A percentile compares a stretch with the other conserved stretches of the same genome.
These are phyloP conservation scores for Camillea tinctor DNA, from an alignment of 2,329 filamentous ascomycete genomes.

Conservation along the genomic window DNA sequence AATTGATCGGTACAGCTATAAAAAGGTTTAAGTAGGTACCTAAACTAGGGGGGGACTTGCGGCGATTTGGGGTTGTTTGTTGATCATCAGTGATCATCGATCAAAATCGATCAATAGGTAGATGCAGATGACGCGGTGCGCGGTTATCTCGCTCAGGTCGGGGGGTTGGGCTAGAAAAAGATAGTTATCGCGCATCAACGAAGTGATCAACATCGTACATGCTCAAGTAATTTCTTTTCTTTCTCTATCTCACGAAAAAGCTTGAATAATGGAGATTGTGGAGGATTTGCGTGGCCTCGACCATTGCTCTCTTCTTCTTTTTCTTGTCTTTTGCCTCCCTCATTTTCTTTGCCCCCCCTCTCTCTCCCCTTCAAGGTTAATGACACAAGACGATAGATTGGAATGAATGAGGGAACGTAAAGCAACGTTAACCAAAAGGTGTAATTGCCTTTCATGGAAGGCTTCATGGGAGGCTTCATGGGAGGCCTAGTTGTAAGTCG, in stretches of 20 bases:
- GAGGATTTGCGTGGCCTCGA: conserved; percentile 24
- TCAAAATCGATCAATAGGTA: background rate
- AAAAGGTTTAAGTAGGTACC: background rate
- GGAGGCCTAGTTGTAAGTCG: too few species aligned
- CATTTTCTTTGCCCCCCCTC: too few species aligned
- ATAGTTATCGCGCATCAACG: background rate
- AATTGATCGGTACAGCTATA: background rate
- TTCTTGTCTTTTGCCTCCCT: background rate
- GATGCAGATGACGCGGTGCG: background rate
- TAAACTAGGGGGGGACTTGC: background rate
- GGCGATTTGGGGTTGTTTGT: background rate
- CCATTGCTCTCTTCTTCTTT: conserved; percentile 11
- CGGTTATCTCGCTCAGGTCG: background rate
- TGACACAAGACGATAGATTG: background rate
- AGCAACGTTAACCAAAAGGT: background rate
- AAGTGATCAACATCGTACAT: conserved; percentile 14
- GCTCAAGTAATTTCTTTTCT: conserved; percentile 9
- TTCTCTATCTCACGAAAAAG: conserved; percentile 16
- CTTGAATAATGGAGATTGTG: conserved; percentile 28
- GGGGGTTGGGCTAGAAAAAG: background rate
- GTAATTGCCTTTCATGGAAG: too few species aligned
- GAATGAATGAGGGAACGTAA: background rate
- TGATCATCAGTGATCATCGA: background rate
- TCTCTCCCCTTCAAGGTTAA: too few species aligned
- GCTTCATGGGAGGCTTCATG: too few species aligned